Conservation (phyloP, 306 rosid genomes). For the Cajanus cajan region DNA sequence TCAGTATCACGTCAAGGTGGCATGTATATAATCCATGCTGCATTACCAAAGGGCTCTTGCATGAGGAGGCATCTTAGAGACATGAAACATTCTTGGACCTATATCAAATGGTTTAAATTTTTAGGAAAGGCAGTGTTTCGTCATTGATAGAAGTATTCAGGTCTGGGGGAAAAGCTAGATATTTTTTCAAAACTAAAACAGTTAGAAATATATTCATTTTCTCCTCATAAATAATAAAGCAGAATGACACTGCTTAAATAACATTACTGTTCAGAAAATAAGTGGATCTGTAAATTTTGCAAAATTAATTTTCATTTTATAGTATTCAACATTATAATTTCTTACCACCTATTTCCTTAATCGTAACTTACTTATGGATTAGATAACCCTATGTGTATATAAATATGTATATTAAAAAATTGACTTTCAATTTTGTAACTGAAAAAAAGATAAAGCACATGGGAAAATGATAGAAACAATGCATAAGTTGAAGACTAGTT, state of each 20-base stretch:
- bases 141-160: neutral
- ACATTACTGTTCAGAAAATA: slow-evolving; percentile 13
- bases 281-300: neutral
- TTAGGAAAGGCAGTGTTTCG: neutral
- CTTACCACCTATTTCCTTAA: neutral
- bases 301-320: neutral
- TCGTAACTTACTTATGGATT: neutral
- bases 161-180: neutral
- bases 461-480: neutral
- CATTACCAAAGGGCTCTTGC: neutral
- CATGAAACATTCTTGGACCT: neutral
- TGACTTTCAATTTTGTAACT: neutral
- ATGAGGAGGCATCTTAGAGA: neutral
- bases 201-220: neutral
- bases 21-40: neutral
- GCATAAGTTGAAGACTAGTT: neutral
- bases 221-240: neutral
- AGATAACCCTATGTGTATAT: neutral
- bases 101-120: neutral
- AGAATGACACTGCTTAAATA: neutral
- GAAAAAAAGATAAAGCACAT: neutral
- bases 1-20: neutral
- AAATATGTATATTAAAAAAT: neutral
- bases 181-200: neutral
- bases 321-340: neutral